Conservation (phyloP, 495 filamentous ascomycete species). For the Letharia lupina region DNA sequence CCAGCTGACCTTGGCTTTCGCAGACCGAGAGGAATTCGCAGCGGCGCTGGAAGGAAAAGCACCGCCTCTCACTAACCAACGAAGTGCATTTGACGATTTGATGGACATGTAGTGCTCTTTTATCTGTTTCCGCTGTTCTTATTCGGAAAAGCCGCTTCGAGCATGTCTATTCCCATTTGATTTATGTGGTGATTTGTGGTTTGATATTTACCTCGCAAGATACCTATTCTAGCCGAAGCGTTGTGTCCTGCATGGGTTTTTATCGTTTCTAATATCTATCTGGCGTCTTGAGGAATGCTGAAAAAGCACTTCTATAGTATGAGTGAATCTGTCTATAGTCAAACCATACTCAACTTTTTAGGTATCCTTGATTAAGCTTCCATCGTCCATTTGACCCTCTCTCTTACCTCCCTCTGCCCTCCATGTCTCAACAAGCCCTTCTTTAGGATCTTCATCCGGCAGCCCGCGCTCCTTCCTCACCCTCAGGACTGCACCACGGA, state of each 20-base stretch:
- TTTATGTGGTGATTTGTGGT: neutral
- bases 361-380: conserved; percentile 54
- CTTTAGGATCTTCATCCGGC: conserved; percentile 70
- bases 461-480: conserved; percentile 61
- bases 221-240: neutral
- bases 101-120: conserved; percentile 6
- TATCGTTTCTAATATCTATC: neutral
- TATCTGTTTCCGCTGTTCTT: neutral
- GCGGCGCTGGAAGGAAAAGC: conserved; percentile 22
- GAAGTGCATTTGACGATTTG: conserved; percentile 19
- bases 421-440: conserved; percentile 56
- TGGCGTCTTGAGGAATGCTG: neutral
- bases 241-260: neutral
- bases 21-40: conserved; percentile 30
- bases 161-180: neutral
- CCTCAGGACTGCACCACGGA: conserved; percentile 71
- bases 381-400: conserved; percentile 56
- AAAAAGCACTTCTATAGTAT: neutral
- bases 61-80: neutral
- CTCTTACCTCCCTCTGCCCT: conserved; percentile 43
- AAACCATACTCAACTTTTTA: conserved; percentile 20
- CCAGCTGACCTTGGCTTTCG: neutral
- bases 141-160: neutral
- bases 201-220: neutral
- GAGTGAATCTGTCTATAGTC: neutral